phyloP scores from a whole-genome alignment of 257 asterid genomes.

The Rhazya stricta region DNA sequence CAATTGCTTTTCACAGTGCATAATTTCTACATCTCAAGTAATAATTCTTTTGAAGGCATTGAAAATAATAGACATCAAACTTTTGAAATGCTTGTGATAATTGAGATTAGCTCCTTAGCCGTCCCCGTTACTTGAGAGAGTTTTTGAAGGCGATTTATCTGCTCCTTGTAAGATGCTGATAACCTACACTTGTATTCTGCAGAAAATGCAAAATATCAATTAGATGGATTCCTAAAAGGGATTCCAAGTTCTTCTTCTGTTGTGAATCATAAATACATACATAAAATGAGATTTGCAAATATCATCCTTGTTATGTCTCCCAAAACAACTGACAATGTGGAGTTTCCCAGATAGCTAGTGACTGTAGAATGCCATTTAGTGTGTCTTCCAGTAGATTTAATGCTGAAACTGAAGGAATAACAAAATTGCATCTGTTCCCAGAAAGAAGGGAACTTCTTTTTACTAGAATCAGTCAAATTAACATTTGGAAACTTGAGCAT shows the following conservation, averaged over 20 bases:
- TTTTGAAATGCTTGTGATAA: slow-evolving; percentile 21
- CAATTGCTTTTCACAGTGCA: background rate
- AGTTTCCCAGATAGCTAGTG: too few species aligned
- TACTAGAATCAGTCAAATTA: too few species aligned
- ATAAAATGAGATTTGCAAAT: too few species aligned
- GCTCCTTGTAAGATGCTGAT: slow-evolving; percentile 26
- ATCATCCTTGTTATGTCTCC: too few species aligned
- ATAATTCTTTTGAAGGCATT: background rate
- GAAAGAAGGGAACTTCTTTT: too few species aligned
- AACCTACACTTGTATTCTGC: slow-evolving; percentile 40
- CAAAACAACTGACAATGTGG: too few species aligned
- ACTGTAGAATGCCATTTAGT: too few species aligned
- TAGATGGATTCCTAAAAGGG: background rate
- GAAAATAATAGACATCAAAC: background rate
- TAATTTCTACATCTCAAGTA: background rate
- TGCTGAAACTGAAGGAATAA: background rate
- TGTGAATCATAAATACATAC: too few species aligned
- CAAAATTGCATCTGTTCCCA: too few species aligned
- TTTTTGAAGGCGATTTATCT: slow-evolving; percentile 34
- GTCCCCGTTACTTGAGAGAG: slow-evolving; percentile 66
- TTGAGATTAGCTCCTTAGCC: slow-evolving; percentile 52
- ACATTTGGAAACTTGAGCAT: background rate
- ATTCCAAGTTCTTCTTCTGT: too few species aligned
- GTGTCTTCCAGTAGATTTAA: background rate
- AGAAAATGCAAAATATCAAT: slow-evolving; percentile 1